Base-by-base conservation (phyloP, 2,329 filamentous ascomycete genomes). In the Fusarium camptoceras region DNA sequence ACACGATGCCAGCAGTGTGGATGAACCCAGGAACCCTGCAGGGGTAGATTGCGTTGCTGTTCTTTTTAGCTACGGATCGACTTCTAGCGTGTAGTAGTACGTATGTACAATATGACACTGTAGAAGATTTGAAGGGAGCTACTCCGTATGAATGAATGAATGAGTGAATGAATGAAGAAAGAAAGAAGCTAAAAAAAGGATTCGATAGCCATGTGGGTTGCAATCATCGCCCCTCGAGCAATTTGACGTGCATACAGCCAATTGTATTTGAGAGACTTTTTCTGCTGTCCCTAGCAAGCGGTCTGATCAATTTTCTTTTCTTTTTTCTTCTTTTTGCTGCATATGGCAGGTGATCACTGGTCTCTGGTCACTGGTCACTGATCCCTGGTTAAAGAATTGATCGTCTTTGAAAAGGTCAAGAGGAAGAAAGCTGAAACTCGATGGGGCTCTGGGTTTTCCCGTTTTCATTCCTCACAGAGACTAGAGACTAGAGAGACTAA, bases 211-310 rank as follows among this genome's bases (percentile, higher is more conserved):
- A 64, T 64, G 41, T 68, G 64, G 51, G 55, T 58, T 66, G 59
- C 37, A 57, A 65, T 37, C 55, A 41, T 66, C 30, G 51, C 51
- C 69, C 62, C 28, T 66, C 59, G 43, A 54, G 54, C 58, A 75
- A 74, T 75, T 73, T 75, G 73, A 73, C 65, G 58, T 68, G 73
- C 71, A 75, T 64, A 56, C 20, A 47, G 41, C 60, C 58, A 64
- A 63, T 64, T 28, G 25, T 31, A 22, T 37, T 31, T 34, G 20
- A 25, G 12, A 50, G 48, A 50, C 41, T 71, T 61, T 69, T 50
- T 44, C 31, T 30, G 31, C 25, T 44, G 30, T 58, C 24, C 15
- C 6, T 31, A 24, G 15, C 11, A 8, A 27, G 43, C 30, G n/a
- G 58, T 63, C 58, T 64, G 42, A 34, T 44, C n/a, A 51, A 51